Percentiles rank a stretch among this genome's conserved stretches.
phyloP scores from a whole-genome alignment of 768 basidiomycete genomes.

The Paxillus involutus region DNA sequence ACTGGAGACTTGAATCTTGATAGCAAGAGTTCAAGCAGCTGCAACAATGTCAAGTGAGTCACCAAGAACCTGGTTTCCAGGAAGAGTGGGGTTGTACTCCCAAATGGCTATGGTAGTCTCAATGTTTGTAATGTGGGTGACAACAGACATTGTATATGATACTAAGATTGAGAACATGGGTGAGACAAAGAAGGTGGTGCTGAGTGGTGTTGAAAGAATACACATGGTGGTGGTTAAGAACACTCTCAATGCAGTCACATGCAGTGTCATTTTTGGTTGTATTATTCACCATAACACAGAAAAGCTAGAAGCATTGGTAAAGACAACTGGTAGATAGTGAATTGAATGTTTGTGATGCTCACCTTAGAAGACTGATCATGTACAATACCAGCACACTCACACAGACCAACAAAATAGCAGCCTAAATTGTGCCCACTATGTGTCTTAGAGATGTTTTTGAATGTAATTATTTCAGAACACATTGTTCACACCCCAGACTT shows the following conservation, averaged over 20 bases:
- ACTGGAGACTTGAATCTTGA: conserved; percentile 29
- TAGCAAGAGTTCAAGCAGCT: conserved; percentile 26
- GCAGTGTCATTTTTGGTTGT: conserved; percentile 22
- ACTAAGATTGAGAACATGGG: conserved; percentile 29
- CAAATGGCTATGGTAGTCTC: conserved; percentile 33
- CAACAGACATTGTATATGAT: conserved; percentile 29
- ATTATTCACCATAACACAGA: conserved; percentile 23
- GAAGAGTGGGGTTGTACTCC: conserved; percentile 28
- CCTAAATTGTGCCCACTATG: conserved; percentile 31
- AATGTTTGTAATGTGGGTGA: conserved; percentile 28
- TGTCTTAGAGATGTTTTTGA: conserved; percentile 17
- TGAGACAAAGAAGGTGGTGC: conserved; percentile 27
- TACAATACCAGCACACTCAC: conserved; percentile 27
- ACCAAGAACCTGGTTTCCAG: conserved; percentile 25
- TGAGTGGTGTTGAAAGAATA: conserved; percentile 12
- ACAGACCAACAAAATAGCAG: conserved; percentile 23
- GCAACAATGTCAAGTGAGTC: conserved; percentile 33
- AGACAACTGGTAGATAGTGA: too few species aligned
- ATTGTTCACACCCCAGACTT: conserved; percentile 21
- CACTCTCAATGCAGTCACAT: conserved; percentile 14
- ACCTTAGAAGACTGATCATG: neutral
- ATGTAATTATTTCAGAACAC: conserved; percentile 20
- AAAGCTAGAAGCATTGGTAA: conserved; percentile 12
- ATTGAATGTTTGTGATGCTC: neutral
- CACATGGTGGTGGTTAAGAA: conserved; percentile 7